Evolutionary conservation across 805 yeast species (phyloP), one percentile per base, ranked within the genome.

Genomic region (Metschnikowia similis): DNA sequence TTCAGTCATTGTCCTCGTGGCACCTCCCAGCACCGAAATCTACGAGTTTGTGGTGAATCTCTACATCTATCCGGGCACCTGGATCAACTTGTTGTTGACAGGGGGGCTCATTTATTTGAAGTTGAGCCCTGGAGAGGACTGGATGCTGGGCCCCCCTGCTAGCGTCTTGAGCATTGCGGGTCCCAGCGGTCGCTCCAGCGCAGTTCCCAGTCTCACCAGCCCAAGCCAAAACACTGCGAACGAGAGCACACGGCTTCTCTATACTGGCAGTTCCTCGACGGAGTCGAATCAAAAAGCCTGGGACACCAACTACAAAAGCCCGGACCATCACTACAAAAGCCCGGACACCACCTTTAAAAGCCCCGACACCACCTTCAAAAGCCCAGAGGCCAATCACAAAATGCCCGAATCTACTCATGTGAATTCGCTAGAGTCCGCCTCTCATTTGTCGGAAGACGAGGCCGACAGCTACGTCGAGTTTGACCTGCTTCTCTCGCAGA

Each of bases 1-100:
- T 49, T 79, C 85, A 0, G 79, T 79, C 3, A 41, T 80, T 2
- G 77, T 82, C 1, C 65, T 83, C 28, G 65, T 81, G 4, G 69
- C 75, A 0, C 87, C 87, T 2, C 87, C 87, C 6, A 78, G 84
- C 16, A 77, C 84, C 6, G 83, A 81, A 43, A 82, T 83, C 28
- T 83, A 82, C 63, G 83, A 82, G 59, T 79, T 83, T 54, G 77
- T 83, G 11, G 80, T 83, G 44, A 84, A 83, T 55, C 64, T 82
- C 53, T 80, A 81, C 61, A 76, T 85, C 2, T 83, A 83, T 49
- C 87, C 88, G 1, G 82, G 83, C 0, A 78, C 87, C 2, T 74
- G 84, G 75, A 74, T 83, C 51, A 81, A 80, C 48, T 60, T 78
- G 9, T 60, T 78, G 13, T 74, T 83, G 8, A 73, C 85, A 0